Evolutionary conservation across 805 yeast species (phyloP), one percentile per base, ranked within the genome.

Genomic region (Barnettozyma siamensis): DNA sequence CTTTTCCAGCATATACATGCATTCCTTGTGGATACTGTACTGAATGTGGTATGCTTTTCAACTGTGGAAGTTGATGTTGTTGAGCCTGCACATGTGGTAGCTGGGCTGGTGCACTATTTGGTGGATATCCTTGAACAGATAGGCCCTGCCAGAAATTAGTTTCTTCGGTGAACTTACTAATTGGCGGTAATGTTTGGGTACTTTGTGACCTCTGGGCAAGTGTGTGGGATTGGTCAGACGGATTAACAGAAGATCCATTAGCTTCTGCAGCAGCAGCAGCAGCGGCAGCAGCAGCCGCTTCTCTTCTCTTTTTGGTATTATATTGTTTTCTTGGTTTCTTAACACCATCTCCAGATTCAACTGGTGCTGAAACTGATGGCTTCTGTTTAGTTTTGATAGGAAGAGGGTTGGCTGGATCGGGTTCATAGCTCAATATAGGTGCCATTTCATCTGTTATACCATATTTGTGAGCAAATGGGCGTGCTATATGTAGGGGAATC

Each of bases 401-500:
- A 5, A 75, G 61, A 3, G 75, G 74, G 29, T 68, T 65, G 55
- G 60, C 67, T 41, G 65, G 70, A 53, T 63, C 73, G 49, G 73
- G 73, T 52, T 57, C 72, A 52, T 76, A 82, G 35, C 71, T 72
- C 37, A 83, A 60, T 2, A 83, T 75, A 5, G 62, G 72, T 20
- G 72, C 69, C 40, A 79, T 66, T 9, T 70, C 66, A 20, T 74
- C 77, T 32, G 69, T 62, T 16, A 78, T 75, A 1, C 71, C 73
- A 49, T 76, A 72, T 36, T 66, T 67, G 34, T 69, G 65, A 4
- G 79, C 80, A 50, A 82, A 65, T 35, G 75, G 69, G 33, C 69
- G 69, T 3, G 91, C 91, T 47, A 77, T 75, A 3, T 69, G 71
- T 31, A 84, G 57, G 0, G 94, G 93, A 31, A 85, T 78, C 93